These are phyloP conservation scores for Trichoderma pleuroti DNA, from an alignment of 2,329 filamentous ascomycete genomes.

Conservation along the genomic window DNA sequence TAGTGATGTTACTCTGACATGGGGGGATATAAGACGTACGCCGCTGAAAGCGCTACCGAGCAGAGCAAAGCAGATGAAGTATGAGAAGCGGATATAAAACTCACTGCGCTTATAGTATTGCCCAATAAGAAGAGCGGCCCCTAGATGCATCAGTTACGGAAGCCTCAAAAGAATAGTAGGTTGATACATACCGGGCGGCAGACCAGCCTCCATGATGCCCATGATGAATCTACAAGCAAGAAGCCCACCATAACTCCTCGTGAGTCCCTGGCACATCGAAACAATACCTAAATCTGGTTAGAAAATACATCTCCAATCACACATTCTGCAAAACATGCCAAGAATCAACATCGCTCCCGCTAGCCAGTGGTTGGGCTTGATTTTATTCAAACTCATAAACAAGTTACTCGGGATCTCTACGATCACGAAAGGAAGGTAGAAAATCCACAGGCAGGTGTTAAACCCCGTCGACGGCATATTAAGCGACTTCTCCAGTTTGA, in stretches of 20 bases:
- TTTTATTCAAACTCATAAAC: constrained; percentile 1
- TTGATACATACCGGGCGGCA: neutral
- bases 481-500: neutral
- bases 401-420: constrained; percentile 3
- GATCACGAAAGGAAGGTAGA: neutral
- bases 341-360: neutral
- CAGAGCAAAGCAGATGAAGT: neutral
- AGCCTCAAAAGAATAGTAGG: neutral
- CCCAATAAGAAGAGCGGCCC: neutral
- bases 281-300: neutral
- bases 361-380: neutral
- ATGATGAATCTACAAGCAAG: neutral
- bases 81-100: neutral
- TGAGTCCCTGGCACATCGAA: neutral
- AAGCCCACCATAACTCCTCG: neutral
- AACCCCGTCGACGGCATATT: neutral
- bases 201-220: neutral
- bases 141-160: neutral
- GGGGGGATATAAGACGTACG: neutral
- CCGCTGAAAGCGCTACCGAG: neutral
- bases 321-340: neutral
- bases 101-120: neutral
- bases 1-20: neutral
- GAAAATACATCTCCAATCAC: neutral
- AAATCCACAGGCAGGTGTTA: constrained; percentile 7